phyloP scores from a whole-genome alignment of 768 basidiomycete species.

The Mycena latifolia region DNA sequence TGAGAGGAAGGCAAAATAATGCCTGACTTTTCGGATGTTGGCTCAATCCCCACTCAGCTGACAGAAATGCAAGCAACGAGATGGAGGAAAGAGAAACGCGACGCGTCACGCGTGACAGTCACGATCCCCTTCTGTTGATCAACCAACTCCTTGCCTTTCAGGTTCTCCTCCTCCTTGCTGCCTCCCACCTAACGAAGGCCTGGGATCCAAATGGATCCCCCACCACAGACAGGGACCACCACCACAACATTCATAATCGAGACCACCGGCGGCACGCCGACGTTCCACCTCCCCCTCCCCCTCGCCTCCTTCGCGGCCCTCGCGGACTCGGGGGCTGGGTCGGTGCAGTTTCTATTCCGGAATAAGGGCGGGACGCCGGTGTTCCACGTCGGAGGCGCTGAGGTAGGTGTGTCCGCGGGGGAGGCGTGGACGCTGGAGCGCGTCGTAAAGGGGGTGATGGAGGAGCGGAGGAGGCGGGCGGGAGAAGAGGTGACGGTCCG shows the following conservation, averaged over 20 bases:
- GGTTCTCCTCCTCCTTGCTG: too few relatives aligned
- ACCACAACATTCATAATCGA: slow-evolving; percentile 19
- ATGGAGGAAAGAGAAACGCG: too few relatives aligned
- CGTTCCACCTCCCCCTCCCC: slow-evolving; percentile 33
- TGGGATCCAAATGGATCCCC: too few relatives aligned
- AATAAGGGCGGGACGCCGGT: slow-evolving; percentile 30
- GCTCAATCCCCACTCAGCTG: too few relatives aligned
- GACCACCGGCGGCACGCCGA: slow-evolving; percentile 21
- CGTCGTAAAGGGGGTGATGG: slow-evolving; percentile 18
- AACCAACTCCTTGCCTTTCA: too few relatives aligned
- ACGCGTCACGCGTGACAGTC: too few relatives aligned
- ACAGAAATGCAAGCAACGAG: too few relatives aligned
- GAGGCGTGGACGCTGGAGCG: slow-evolving; percentile 20
- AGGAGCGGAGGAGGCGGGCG: not conserved
- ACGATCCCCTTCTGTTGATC: too few relatives aligned
- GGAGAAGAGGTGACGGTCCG: not conserved
- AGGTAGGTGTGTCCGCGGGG: slow-evolving; percentile 9
- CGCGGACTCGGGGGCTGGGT: not conserved
- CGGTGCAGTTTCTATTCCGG: slow-evolving; percentile 25
- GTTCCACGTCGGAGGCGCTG: slow-evolving; percentile 34
- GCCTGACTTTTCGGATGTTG: too few relatives aligned
- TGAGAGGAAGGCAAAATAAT: too few relatives aligned
- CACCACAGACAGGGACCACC: too few relatives aligned
- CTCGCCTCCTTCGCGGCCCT: slow-evolving; percentile 4
- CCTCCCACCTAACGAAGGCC: too few relatives aligned